Percentiles rank a stretch among this genome's conserved stretches.
Conservation (phyloP, 306 rosid genomes). For the Fragaria vesca region DNA sequence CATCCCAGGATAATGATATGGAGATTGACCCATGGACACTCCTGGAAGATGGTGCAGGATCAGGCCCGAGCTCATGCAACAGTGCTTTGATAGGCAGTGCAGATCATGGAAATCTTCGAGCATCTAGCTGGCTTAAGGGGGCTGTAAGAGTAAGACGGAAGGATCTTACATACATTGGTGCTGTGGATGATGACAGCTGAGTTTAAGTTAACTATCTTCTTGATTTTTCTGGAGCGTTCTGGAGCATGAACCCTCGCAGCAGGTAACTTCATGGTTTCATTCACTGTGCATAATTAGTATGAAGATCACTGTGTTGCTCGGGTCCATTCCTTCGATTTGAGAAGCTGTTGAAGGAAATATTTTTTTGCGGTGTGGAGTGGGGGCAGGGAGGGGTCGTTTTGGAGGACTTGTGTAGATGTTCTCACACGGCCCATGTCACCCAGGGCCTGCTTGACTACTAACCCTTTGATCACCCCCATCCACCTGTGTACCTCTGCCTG, state of each 20-base stretch:
- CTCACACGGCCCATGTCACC: constrained; percentile 26
- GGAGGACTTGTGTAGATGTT: constrained; percentile 28
- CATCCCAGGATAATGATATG: constrained; percentile 51
- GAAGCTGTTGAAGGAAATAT: constrained; percentile 41
- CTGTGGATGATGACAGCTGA: constrained; percentile 87
- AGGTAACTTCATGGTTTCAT: constrained; percentile 34
- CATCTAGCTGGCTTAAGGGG: constrained; percentile 88
- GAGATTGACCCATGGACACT: constrained; percentile 93
- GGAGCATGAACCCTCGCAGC: constrained; percentile 44
- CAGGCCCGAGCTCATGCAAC: constrained; percentile 59
- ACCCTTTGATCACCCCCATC: constrained; percentile 47
- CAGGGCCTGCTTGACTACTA: constrained; percentile 49
- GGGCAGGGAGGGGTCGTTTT: constrained; percentile 19
- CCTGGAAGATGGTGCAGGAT: constrained; percentile 94
- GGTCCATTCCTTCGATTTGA: constrained; percentile 22
- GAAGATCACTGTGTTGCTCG: constrained; percentile 36
- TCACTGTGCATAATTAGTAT: constrained; percentile 39
- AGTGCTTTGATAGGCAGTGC: constrained; percentile 58
- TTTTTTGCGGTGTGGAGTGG: constrained; percentile 13
- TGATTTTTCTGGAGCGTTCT: constrained; percentile 37
- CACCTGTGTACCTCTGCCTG: constrained; percentile 34
- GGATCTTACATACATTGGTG: constrained; percentile 87
- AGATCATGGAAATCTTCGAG: constrained; percentile 74
- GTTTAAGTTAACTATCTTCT: constrained; percentile 33
- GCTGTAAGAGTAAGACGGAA: constrained; percentile 86